Conservation (phyloP, 768 basidiomycete genomes). For the Amanita pseudoporphyria region DNA sequence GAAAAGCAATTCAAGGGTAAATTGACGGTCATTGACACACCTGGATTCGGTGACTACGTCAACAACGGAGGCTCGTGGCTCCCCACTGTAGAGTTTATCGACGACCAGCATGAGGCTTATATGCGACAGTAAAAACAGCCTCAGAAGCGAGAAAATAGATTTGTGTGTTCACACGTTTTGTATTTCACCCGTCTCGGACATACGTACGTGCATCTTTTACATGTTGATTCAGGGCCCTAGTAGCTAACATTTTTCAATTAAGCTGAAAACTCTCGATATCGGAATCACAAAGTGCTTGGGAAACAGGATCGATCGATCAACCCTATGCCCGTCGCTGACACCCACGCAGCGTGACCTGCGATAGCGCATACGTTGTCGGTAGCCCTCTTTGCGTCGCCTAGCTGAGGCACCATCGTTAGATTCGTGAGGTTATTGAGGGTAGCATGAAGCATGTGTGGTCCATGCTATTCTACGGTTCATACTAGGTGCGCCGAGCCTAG, state of each 20-base stretch:
- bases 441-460: too few species aligned
- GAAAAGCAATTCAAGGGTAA: conserved; percentile 99
- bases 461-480: too few species aligned
- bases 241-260: too few species aligned
- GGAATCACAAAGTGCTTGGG: conserved; percentile 99
- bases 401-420: too few species aligned
- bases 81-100: conserved; percentile 97
- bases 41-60: too few species aligned
- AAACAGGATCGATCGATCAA: conserved; percentile 96
- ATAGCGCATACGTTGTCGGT: conserved; percentile 53
- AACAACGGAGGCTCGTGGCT: conserved; percentile 99
- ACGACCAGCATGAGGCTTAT: too few species aligned
- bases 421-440: too few species aligned
- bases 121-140: too few species aligned
- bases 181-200: conserved; percentile 97
- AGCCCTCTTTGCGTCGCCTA: too few species aligned
- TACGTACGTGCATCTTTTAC: too few species aligned
- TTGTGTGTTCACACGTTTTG: conserved; percentile 89
- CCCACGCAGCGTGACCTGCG: conserved; percentile 88
- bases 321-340: conserved; percentile 94
- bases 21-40: conserved; percentile 92
- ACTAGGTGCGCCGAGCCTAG: too few species aligned
- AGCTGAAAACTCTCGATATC: conserved; percentile 94
- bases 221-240: too few species aligned
- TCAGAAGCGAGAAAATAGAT: conserved; percentile 89